Percentiles rank a stretch among this genome's conserved stretches.
Evolutionary conservation across 805 yeast genomes (phyloP).

Genomic region (Cyberlindnera xylosilytica): DNA sequence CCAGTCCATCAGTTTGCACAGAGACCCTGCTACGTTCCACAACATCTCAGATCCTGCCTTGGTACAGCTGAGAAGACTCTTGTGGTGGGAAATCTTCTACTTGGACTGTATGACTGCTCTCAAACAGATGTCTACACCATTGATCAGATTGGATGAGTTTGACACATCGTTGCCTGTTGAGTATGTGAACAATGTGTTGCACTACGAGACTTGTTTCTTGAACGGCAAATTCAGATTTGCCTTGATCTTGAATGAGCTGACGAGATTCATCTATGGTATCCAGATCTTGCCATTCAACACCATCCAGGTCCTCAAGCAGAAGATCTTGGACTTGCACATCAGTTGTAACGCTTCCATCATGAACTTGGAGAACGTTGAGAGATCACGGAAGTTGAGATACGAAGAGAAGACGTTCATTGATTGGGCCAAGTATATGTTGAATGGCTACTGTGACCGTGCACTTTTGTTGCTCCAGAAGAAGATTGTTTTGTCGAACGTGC

Average conservation of each 20-base stretch:
- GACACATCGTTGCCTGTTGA: constrained; percentile 56
- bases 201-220: constrained; percentile 45
- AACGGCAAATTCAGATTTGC: constrained; percentile 53
- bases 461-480: constrained; percentile 38
- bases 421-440: constrained; percentile 46
- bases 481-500: constrained; percentile 30
- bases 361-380: constrained; percentile 33
- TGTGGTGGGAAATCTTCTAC: constrained; percentile 70
- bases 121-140: constrained; percentile 53
- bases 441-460: constrained; percentile 55
- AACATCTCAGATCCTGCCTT: constrained; percentile 45
- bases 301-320: constrained; percentile 43
- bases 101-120: constrained; percentile 55
- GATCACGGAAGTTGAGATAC: constrained; percentile 38
- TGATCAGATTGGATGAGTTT: constrained; percentile 49
- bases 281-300: constrained; percentile 37
- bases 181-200: constrained; percentile 36
- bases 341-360: constrained; percentile 48
- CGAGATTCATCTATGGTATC: constrained; percentile 47
- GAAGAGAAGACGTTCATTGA: constrained; percentile 38
- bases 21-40: constrained; percentile 56
- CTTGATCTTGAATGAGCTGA: constrained; percentile 50
- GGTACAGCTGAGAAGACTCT: constrained; percentile 49
- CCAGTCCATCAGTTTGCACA: constrained; percentile 51
- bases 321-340: constrained; percentile 48